Conservation (phyloP, 1,139 yeast genomes). For the Geotrichum aggregatum region DNA sequence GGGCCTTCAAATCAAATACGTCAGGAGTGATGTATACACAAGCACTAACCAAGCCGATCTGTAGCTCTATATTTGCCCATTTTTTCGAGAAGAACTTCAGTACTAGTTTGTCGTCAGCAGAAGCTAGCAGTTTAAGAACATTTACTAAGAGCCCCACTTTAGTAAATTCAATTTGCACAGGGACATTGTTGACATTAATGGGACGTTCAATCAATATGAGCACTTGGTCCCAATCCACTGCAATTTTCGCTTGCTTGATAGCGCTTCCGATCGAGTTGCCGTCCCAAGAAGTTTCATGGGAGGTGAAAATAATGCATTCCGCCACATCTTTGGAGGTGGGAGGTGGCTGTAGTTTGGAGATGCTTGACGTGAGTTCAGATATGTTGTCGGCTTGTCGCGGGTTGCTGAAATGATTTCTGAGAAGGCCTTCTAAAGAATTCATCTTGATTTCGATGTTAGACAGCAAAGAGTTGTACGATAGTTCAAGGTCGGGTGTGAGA, state of each 20-base stretch:
- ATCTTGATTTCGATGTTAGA: constrained; percentile 6
- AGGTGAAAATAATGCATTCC: constrained; percentile 18
- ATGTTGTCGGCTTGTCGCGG: constrained; percentile 8
- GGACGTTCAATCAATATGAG: constrained; percentile 11
- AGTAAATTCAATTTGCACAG: constrained; percentile 10
- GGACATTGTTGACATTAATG: constrained; percentile 8
- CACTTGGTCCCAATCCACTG: constrained; percentile 18
- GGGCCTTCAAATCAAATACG: constrained; percentile 23
- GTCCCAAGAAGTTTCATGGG: constrained; percentile 18
- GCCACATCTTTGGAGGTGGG: constrained; percentile 18
- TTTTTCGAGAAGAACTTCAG: constrained; percentile 14
- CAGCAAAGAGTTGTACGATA: background rate
- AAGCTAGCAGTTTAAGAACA: constrained; percentile 14
- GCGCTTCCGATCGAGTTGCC: constrained; percentile 20
- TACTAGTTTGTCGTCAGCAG: constrained; percentile 17
- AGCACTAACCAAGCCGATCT: constrained; percentile 27
- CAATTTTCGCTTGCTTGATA: constrained; percentile 9
- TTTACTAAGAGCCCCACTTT: constrained; percentile 11
- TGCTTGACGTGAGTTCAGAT: constrained; percentile 7
- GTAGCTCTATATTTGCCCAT: constrained; percentile 30
- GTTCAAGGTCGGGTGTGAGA: constrained; percentile 15
- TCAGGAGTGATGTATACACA: constrained; percentile 26
- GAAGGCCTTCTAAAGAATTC: constrained; percentile 14
- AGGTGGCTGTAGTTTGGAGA: constrained; percentile 11
- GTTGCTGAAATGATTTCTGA: constrained; percentile 10